phyloP scores from a whole-genome alignment of 2,329 filamentous ascomycete species.

The Stachybotrys echinatus region DNA sequence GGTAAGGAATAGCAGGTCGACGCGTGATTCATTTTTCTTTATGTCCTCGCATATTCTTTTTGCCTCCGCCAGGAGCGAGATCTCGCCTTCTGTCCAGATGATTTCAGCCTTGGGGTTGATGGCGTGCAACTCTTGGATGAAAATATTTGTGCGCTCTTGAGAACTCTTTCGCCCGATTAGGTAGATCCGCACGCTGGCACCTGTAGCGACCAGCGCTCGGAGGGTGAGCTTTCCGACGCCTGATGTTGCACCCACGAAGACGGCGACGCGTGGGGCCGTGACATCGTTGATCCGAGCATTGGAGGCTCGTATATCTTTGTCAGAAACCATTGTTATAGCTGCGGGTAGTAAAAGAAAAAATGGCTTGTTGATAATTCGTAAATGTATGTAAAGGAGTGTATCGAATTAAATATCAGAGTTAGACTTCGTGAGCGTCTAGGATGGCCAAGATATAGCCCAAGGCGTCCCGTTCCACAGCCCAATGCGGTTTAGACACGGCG shows the following conservation, averaged over 20 bases:
- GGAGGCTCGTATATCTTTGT: slow-evolving; percentile 26
- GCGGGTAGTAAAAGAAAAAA: too few species aligned
- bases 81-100: slow-evolving; percentile 35
- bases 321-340: slow-evolving; percentile 24
- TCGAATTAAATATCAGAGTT: too few species aligned
- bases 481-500: too few species aligned
- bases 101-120: slow-evolving; percentile 33
- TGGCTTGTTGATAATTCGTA: too few species aligned
- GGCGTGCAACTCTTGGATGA: slow-evolving; percentile 28
- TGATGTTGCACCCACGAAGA: slow-evolving; percentile 41
- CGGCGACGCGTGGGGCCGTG: slow-evolving; percentile 28
- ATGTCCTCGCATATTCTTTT: slow-evolving; percentile 31
- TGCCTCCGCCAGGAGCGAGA: slow-evolving; percentile 37
- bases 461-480: too few species aligned
- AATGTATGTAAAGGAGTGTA: too few species aligned
- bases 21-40: slow-evolving; percentile 25
- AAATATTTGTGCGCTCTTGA: slow-evolving; percentile 17
- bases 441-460: too few species aligned
- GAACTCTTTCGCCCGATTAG: slow-evolving; percentile 35
- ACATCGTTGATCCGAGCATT: slow-evolving; percentile 33
- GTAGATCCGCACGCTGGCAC: slow-evolving; percentile 31
- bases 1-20: slow-evolving; percentile 40
- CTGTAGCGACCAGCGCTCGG: slow-evolving; percentile 26
- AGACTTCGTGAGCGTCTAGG: too few species aligned
- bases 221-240: slow-evolving; percentile 39